Percentiles rank a stretch among this genome's conserved stretches.
Conservation (phyloP, 768 basidiomycete species). For the Russula brevipes region DNA sequence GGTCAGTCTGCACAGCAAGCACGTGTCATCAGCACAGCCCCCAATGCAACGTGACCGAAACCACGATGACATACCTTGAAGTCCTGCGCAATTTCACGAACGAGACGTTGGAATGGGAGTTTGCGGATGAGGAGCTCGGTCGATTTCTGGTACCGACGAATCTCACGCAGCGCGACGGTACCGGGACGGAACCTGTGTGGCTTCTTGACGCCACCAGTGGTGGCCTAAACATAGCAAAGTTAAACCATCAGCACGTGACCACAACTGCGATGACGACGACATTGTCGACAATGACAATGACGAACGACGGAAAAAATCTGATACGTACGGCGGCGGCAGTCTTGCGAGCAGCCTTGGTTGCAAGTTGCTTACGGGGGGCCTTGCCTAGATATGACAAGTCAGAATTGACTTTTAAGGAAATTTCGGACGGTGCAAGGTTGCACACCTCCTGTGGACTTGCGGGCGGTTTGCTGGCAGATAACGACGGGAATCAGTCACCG, state of each 20-base stretch:
- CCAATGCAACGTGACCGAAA: background rate
- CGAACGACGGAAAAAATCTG: constrained; percentile 21
- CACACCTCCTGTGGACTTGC: constrained; percentile 96
- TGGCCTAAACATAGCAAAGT: constrained; percentile 40
- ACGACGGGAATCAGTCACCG: constrained; percentile 27
- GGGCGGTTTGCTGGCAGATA: constrained; percentile 83
- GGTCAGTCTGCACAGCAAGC: constrained; percentile 54
- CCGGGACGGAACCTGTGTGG: constrained; percentile 96
- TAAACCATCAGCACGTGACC: constrained; percentile 22
- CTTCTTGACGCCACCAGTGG: constrained; percentile 99
- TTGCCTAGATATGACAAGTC: constrained; percentile 50
- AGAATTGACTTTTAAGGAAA: constrained; percentile 26
- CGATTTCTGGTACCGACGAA: constrained; percentile 96
- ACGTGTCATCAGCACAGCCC: constrained; percentile 9
- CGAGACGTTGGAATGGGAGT: constrained; percentile 98
- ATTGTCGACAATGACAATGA: constrained; percentile 27
- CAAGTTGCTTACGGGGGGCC: constrained; percentile 90
- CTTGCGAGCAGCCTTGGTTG: constrained; percentile 93
- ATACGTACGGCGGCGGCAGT: constrained; percentile 61
- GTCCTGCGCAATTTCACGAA: constrained; percentile 95
- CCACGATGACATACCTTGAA: constrained; percentile 62
- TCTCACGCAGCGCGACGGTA: constrained; percentile 99
- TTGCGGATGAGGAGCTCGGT: constrained; percentile 99
- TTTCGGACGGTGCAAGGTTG: constrained; percentile 34
- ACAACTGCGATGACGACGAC: background rate